Conservation (phyloP, 352 stramenopile genomes). For the Pythium grandisporangium region DNA sequence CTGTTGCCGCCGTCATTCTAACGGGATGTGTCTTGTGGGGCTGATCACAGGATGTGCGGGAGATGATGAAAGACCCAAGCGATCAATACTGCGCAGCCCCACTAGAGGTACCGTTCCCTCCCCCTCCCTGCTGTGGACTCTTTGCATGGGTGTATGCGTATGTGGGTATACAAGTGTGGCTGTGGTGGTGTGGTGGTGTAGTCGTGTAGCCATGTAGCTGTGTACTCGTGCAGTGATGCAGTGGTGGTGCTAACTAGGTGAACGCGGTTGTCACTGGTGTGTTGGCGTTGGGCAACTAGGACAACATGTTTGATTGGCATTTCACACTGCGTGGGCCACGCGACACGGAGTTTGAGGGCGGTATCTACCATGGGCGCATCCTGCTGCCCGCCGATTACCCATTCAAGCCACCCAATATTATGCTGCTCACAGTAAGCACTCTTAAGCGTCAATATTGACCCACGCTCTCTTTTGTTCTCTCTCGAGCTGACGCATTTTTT, state of each 20-base stretch:
- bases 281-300: slow-evolving; percentile 27
- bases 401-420: slow-evolving; percentile 97
- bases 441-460: no score
- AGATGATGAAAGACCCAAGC: slow-evolving; percentile 84
- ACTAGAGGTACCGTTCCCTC: slow-evolving; percentile 44
- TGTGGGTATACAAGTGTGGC: no score
- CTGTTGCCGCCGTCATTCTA: no score
- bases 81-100: slow-evolving; percentile 71
- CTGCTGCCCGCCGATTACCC: slow-evolving; percentile 91
- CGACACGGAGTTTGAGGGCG: slow-evolving; percentile 95
- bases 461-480: no score
- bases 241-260: neutral
- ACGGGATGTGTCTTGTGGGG: no score
- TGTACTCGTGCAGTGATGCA: neutral
- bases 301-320: slow-evolving; percentile 92
- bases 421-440: slow-evolving; percentile 88
- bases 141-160: no score
- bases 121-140: no score
- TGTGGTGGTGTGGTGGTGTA: no score
- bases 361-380: slow-evolving; percentile 98
- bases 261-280: no score
- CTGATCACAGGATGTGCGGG: slow-evolving; percentile 60
- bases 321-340: slow-evolving; percentile 97
- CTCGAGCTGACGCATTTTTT: no score
- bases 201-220: no score